A percentile compares a stretch with the other conserved stretches of the same genome.
Evolutionary conservation across 345 rosid genomes (phyloP).

Genomic region (Geranium rotundifolium): DNA sequence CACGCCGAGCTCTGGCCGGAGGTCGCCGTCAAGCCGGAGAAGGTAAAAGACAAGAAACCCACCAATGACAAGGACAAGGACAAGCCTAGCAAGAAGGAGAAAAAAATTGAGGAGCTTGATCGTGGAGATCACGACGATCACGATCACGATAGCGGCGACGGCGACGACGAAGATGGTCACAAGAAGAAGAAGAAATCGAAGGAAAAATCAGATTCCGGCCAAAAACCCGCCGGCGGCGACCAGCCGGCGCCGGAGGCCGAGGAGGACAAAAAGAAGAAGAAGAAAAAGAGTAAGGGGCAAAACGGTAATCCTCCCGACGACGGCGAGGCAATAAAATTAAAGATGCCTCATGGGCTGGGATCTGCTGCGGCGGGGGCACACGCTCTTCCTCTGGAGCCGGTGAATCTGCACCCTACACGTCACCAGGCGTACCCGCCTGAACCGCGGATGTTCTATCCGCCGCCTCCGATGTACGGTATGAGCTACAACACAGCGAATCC

Average conservation of each 20-base stretch:
- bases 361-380: background rate
- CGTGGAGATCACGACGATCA: background rate
- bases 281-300: constrained; percentile 25
- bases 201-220: constrained; percentile 4
- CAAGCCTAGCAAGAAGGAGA: constrained; percentile 14
- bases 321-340: constrained; percentile 11
- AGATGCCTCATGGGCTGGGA: too few relatives aligned
- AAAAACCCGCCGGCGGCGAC: constrained; percentile 7
- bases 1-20: constrained; percentile 56
- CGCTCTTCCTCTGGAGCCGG: constrained; percentile 11
- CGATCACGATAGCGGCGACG: constrained; percentile 10
- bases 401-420: constrained; percentile 11
- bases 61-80: constrained; percentile 20
- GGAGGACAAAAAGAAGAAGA: constrained; percentile 27
- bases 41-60: constrained; percentile 21
- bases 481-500: constrained; percentile 30
- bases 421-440: constrained; percentile 12
- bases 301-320: constrained; percentile 9
- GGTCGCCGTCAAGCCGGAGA: constrained; percentile 5
- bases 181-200: constrained; percentile 6
- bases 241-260: background rate
- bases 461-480: constrained; percentile 27
- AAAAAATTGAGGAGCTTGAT: constrained; percentile 6
- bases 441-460: constrained; percentile 18
- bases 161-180: constrained; percentile 1